Evolutionary conservation across 2,329 filamentous ascomycete genomes (phyloP).

Genomic region (Pseudopyricularia cyperi): DNA sequence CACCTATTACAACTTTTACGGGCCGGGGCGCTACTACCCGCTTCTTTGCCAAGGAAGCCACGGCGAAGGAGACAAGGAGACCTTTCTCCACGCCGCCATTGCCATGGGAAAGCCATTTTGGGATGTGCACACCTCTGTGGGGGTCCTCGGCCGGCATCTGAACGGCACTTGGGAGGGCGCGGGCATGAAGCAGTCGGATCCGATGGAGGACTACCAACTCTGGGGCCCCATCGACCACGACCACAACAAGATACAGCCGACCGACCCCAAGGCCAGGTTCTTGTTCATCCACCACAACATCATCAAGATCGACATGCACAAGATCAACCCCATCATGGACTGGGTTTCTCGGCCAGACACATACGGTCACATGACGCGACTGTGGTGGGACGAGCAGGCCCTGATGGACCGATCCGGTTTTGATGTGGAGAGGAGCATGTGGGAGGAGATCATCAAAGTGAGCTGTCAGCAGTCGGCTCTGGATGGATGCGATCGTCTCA

Average conservation of each 20-base stretch:
- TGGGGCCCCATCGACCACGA: constrained; percentile 1
- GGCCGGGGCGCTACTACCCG: constrained; percentile 35
- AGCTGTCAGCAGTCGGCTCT: constrained; percentile 13
- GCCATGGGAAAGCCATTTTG: constrained; percentile 25
- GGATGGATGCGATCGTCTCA: constrained; percentile 20
- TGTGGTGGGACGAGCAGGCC: constrained; percentile 16
- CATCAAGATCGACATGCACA: constrained; percentile 20
- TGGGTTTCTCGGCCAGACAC: constrained; percentile 10
- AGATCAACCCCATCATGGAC: constrained; percentile 9
- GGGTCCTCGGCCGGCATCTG: constrained; percentile 17
- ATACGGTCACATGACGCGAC: constrained; percentile 10
- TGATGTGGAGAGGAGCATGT: constrained; percentile 20
- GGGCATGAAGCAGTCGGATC: constrained; percentile 18
- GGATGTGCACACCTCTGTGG: constrained; percentile 20
- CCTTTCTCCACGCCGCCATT: constrained; percentile 29
- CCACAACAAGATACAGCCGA: constrained; percentile 4
- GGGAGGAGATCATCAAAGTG: constrained; percentile 16
- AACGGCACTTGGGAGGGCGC: constrained; percentile 12
- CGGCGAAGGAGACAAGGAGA: constrained; percentile 35
- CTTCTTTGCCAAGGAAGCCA: constrained; percentile 28
- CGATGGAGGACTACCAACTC: constrained; percentile 13
- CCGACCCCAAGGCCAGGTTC: constrained; percentile 7
- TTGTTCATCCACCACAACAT: constrained; percentile 24
- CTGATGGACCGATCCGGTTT: constrained; percentile 14
- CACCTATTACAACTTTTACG: constrained; percentile 42